Base-by-base conservation (phyloP, 495 filamentous ascomycete genomes). In the Lasiosphaeriaceae sp. region DNA sequence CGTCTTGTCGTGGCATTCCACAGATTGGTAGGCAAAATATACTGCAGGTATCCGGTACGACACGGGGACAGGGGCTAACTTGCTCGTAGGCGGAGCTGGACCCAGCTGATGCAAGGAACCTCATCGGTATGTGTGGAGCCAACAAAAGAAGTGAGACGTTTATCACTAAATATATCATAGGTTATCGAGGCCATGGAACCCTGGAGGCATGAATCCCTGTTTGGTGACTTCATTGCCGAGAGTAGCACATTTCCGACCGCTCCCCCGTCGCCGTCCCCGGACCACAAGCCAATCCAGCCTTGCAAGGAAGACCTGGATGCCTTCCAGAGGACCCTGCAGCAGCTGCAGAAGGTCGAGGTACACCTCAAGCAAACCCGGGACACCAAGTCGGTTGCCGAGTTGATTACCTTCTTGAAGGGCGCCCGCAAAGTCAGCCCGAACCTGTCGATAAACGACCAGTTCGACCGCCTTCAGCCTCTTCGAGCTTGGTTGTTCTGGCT, bases 401-500 rank as follows among this genome's bases (percentile, higher is more conserved):
- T 97, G 55, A 80, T 90, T 50, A 84, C 80, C 49, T 96, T 96
- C 73, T 76, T 96, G 35, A 86, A 90, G 65, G 82, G 85, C 17
- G 83, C 96, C 53, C 85, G 87, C 67, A 80, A 85, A 47, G 83
- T 90, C 54, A 84, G 86, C 59, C 85, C 90, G 1, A 85, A 83
- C 2, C 83, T 87, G 58, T 83, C 86, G 8, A 77, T 90, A 17
- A 84, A 89, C 63, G 84, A 94, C 55, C 86, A 93, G 61, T 97
- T 97, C 69, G 86, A 91, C 66, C 85, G 90, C 59, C 82, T 97
- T 23, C 89, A 92, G 57, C 82, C 88, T 7, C 80, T 98, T 17
- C 86, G 92, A 44, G 83, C 86, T 55, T 97, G 95, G 92, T 82
- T 97, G 20, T 96, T 97, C 75, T 98, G 92, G 90, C 80, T 96